phyloP scores from a whole-genome alignment of 2,329 filamentous ascomycete genomes.

The Purpureocillium lavendulum region DNA sequence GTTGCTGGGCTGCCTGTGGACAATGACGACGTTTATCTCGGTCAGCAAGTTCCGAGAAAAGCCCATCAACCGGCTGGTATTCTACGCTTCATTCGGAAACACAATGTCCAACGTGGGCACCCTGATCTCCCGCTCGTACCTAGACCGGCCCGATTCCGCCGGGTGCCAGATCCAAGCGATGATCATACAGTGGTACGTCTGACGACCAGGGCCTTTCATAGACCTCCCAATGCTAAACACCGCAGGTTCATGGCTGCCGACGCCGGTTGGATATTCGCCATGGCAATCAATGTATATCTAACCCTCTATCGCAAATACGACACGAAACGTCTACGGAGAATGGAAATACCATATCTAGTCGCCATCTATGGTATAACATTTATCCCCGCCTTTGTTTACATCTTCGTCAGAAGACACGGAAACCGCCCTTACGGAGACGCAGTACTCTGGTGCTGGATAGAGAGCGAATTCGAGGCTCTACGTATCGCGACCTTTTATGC shows the following conservation, averaged over 20 bases:
- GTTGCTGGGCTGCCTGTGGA: too few species aligned
- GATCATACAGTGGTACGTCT: conserved; percentile 63
- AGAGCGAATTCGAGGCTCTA: conserved; percentile 52
- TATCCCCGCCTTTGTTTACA: conserved; percentile 52
- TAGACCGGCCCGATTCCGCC: conserved; percentile 32
- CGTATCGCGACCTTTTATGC: conserved; percentile 64
- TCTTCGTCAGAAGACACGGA: conserved; percentile 48
- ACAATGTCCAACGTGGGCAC: conserved; percentile 38
- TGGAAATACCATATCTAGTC: conserved; percentile 60
- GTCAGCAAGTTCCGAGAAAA: too few species aligned
- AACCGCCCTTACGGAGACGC: conserved; percentile 59
- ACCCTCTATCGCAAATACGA: conserved; percentile 66
- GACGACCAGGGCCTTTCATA: background rate
- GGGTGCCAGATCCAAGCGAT: conserved; percentile 60
- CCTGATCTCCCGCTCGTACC: conserved; percentile 51
- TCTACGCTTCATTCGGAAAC: too few species aligned
- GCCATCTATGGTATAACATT: conserved; percentile 63
- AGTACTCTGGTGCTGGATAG: conserved; percentile 70
- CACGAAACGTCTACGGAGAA: conserved; percentile 46
- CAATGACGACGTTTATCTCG: too few species aligned
- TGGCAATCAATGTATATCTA: conserved; percentile 72
- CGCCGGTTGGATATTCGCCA: conserved; percentile 64
- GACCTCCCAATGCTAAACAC: conserved; percentile 3
- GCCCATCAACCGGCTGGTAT: too few species aligned
- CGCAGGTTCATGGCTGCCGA: conserved; percentile 64